A percentile compares a stretch with the other conserved stretches of the same genome.
Evolutionary conservation across 345 rosid genomes (phyloP).

Genomic region (Eucalyptus curtisii): DNA sequence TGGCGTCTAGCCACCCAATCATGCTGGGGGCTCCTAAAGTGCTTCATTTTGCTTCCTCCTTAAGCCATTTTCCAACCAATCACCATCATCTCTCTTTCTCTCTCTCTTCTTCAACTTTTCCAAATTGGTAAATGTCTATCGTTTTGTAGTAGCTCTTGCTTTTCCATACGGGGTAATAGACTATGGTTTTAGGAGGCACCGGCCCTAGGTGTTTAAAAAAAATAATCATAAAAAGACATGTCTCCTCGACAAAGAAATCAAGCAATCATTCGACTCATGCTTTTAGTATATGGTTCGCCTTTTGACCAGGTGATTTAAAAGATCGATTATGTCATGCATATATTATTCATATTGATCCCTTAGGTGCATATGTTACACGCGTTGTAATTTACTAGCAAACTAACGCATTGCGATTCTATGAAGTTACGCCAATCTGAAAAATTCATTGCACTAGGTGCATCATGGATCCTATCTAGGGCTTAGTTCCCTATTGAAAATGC

Average conservation of each 20-base stretch:
- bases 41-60: constrained; percentile 49
- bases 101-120: background rate
- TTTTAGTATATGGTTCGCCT: background rate
- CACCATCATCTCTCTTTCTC: constrained; percentile 4
- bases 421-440: background rate
- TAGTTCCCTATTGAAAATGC: background rate
- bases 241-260: background rate
- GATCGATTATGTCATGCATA: background rate
- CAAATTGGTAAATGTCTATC: background rate
- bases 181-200: background rate
- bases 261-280: background rate
- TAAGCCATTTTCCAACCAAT: constrained; percentile 40
- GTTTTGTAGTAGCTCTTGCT: background rate
- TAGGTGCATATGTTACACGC: background rate
- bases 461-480: background rate
- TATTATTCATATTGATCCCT: background rate
- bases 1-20: constrained; percentile 22
- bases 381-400: background rate
- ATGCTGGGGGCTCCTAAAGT: constrained; percentile 18
- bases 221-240: background rate
- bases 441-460: background rate
- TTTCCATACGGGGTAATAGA: background rate
- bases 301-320: background rate
- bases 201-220: background rate
- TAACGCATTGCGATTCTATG: background rate